Base-by-base conservation (phyloP, 305 asterid species). In the Fraxinus ornus region DNA sequence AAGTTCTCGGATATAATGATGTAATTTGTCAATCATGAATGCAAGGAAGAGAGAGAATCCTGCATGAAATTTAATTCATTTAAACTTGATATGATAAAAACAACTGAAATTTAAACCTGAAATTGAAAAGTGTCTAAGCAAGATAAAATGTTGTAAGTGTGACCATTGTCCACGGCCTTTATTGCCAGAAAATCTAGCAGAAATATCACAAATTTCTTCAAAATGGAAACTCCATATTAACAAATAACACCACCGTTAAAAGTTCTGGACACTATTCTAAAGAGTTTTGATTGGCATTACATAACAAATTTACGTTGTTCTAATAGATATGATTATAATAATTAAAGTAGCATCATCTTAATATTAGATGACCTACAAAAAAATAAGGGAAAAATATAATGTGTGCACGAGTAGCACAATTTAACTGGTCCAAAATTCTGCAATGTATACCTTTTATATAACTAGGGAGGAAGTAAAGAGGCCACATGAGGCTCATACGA, bases 1-100 rank as follows among this genome's bases (percentile, higher is more conserved):
- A 28, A 70, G 75, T 70, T 70, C 75, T 70, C 41, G 75, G 75
- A 70, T 70, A 15, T 70, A 70, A 13, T 70, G 75, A 30, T 70
- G 75, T 30, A 70, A 70, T 30, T 30, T 70, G 39, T 70, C 75
- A 30, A 70, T 70, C 75, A 70, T 70, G 41, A 70, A 70, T 30
- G 75, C 75, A 15, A 70, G 75, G 75, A 70, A 70, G 15, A 70
- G 21, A 15, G 75, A 70, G 28, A 70, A 28, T 15, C 75, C 75
- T 70, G 28, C 39, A 70, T 5, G 17, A 30, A 12, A 70, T 10
- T 26, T 10, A 28, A 12, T 68, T 30, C 36, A 68, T 68, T 68
- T 26, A 26, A 26, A 66, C 22, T 66, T 12, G 36, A 12, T 12
- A 24, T 4, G 21, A 70, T 22, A 70, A 12, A 30, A 68, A 28